Conservation (phyloP, 2,329 filamentous ascomycete species). For the Cordyceps militaris region DNA sequence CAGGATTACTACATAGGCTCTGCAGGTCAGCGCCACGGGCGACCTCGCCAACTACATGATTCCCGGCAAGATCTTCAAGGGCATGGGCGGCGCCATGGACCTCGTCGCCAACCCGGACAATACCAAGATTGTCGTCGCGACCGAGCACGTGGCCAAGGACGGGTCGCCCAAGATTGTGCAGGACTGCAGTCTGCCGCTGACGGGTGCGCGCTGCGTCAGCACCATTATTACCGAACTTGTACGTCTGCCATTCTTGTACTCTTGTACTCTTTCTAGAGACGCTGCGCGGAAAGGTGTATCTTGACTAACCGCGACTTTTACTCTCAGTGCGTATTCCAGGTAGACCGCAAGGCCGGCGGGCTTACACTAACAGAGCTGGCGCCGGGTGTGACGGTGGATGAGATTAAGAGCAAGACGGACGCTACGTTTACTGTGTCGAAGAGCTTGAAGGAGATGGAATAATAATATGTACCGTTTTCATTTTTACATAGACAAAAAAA, state of each 20-base stretch:
- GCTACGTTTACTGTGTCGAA: conserved; percentile 59
- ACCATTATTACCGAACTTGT: conserved; percentile 69
- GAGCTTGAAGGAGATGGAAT: conserved; percentile 43
- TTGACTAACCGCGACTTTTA: not conserved
- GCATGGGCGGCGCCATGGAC: conserved; percentile 77
- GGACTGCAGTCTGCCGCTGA: conserved; percentile 56
- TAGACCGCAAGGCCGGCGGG: conserved; percentile 53
- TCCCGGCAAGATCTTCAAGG: conserved; percentile 79
- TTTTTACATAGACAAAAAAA: not conserved
- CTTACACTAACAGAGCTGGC: conserved; percentile 65
- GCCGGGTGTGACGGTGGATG: conserved; percentile 59
- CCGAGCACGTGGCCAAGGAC: conserved; percentile 63
- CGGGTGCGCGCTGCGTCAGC: conserved; percentile 59
- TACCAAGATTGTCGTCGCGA: conserved; percentile 66
- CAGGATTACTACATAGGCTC: conserved; percentile 35
- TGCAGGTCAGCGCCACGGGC: conserved; percentile 71
- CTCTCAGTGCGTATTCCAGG: conserved; percentile 59
- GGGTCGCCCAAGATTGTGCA: conserved; percentile 61
- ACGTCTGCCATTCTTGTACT: conserved; percentile 26
- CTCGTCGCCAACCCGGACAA: conserved; percentile 62
- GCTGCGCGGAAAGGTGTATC: not conserved
- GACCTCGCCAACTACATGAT: conserved; percentile 90
- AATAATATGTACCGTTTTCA: not conserved
- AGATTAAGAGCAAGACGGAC: conserved; percentile 62
- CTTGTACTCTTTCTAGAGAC: not conserved